Percentiles rank a stretch among this genome's conserved stretches.
Conservation (phyloP, 2,329 filamentous ascomycete species). For the Talaromyces sp. region DNA sequence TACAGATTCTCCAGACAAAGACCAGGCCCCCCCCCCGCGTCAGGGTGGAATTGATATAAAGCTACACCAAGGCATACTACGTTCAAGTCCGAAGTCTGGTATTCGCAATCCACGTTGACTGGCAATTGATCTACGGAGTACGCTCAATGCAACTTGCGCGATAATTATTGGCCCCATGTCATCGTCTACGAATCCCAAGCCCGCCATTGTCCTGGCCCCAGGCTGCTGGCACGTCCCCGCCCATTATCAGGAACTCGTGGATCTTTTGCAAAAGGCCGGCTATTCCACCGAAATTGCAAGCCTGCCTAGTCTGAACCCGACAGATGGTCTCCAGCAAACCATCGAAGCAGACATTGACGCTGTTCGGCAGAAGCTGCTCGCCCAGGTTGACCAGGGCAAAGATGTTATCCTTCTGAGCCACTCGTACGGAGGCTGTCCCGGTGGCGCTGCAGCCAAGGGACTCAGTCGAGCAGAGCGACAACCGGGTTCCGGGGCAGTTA, state of each 20-base stretch:
- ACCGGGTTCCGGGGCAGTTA: neutral
- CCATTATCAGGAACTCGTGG: conserved; percentile 20
- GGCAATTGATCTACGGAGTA: neutral
- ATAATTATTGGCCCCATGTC: conserved; percentile 3
- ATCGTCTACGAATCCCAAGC: conserved; percentile 17
- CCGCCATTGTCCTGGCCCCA: conserved; percentile 31
- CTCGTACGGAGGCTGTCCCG: conserved; percentile 31
- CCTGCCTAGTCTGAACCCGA: conserved; percentile 13
- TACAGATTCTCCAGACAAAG: no score
- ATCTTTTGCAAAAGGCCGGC: conserved; percentile 24
- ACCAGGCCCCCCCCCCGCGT: no score
- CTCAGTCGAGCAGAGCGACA: conserved; percentile 7
- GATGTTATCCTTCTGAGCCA: conserved; percentile 33
- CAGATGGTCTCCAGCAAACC: conserved; percentile 10
- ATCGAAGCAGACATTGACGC: conserved; percentile 22
- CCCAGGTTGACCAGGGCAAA: conserved; percentile 25
- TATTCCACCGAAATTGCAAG: conserved; percentile 18
- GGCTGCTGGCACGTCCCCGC: conserved; percentile 33
- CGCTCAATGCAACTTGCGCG: conserved; percentile 8
- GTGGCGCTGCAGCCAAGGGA: conserved; percentile 23
- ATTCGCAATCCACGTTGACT: neutral
- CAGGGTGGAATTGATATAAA: no score
- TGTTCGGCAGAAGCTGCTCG: conserved; percentile 19
- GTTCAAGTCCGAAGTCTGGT: neutral
- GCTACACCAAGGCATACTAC: no score